A percentile compares a stretch with the other conserved stretches of the same genome.
Conservation (phyloP, 1,284 basidiomycete species). For the Boletus semigastroideus region DNA sequence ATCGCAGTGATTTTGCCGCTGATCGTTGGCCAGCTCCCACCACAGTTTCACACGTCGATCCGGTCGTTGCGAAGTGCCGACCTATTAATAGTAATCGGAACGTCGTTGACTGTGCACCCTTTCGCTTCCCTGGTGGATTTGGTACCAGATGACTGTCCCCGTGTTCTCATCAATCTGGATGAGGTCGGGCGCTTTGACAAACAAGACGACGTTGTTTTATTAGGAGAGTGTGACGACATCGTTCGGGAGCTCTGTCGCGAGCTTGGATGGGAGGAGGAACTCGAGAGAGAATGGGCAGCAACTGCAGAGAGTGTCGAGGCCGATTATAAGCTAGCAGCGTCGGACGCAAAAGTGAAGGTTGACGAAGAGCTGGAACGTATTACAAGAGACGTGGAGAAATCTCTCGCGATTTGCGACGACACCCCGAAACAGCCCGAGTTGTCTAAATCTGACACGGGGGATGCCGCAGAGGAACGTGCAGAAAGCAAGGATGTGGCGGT, state of each 20-base stretch:
- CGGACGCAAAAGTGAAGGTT: slow-evolving; percentile 16
- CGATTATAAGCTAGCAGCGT: slow-evolving; percentile 9
- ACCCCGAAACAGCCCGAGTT: neutral
- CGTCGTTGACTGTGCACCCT: slow-evolving; percentile 80
- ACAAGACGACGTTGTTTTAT: slow-evolving; percentile 56
- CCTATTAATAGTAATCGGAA: slow-evolving; percentile 90
- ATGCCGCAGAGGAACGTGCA: neutral
- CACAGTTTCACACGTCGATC: slow-evolving; percentile 51
- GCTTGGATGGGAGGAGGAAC: slow-evolving; percentile 71
- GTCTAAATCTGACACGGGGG: neutral
- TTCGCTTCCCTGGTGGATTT: slow-evolving; percentile 66
- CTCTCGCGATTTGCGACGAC: slow-evolving; percentile 24
- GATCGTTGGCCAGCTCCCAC: slow-evolving; percentile 50
- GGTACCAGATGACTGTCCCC: slow-evolving; percentile 54
- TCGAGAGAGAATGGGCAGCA: slow-evolving; percentile 55
- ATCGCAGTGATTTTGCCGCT: neutral
- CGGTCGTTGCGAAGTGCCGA: slow-evolving; percentile 64
- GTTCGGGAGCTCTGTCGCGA: slow-evolving; percentile 56
- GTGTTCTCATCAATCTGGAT: slow-evolving; percentile 63
- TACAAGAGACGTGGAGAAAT: slow-evolving; percentile 32
- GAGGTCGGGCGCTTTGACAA: slow-evolving; percentile 56
- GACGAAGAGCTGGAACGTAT: slow-evolving; percentile 37
- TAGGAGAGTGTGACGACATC: slow-evolving; percentile 69
- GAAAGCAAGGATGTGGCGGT: neutral
- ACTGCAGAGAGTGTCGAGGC: slow-evolving; percentile 37